A percentile compares a stretch with the other conserved stretches of the same genome.
Conservation (phyloP, 257 asterid genomes). For the Eucommia ulmoides region DNA sequence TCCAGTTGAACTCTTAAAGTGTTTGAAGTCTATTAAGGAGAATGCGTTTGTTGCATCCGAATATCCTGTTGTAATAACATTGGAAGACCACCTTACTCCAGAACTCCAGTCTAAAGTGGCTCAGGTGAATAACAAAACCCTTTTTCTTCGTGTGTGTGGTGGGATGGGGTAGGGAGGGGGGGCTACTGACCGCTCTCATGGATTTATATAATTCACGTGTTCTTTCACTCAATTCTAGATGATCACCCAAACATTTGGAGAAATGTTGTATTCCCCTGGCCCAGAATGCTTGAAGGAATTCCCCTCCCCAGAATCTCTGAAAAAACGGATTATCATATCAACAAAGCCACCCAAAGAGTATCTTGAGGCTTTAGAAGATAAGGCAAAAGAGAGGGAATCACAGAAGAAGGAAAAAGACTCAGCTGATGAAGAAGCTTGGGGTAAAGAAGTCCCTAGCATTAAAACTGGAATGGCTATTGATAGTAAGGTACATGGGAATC, state of each 20-base stretch:
- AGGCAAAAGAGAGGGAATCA: slow-evolving; percentile 13
- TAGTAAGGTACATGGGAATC: slow-evolving; percentile 26
- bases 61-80: slow-evolving; percentile 65
- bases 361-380: slow-evolving; percentile 23
- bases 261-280: slow-evolving; percentile 43
- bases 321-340: slow-evolving; percentile 42
- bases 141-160: not conserved
- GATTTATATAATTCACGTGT: slow-evolving; percentile 4
- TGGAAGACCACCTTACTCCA: slow-evolving; percentile 69
- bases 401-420: slow-evolving; percentile 22
- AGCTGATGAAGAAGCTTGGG: slow-evolving; percentile 25
- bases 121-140: slow-evolving; percentile 30
- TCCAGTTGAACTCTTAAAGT: slow-evolving; percentile 59
- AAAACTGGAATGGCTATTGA: slow-evolving; percentile 10
- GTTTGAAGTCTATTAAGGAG: slow-evolving; percentile 67
- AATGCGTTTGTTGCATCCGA: slow-evolving; percentile 58
- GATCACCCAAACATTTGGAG: slow-evolving; percentile 71
- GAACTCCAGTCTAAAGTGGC: slow-evolving; percentile 70
- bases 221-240: slow-evolving; percentile 33
- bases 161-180: not conserved
- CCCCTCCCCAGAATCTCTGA: slow-evolving; percentile 64
- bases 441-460: slow-evolving; percentile 24
- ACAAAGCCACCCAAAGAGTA: slow-evolving; percentile 74
- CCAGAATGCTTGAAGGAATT: slow-evolving; percentile 33
- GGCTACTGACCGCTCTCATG: not conserved